Evolutionary conservation across 2,329 filamentous ascomycete species (phyloP).

Genomic region (Arthrobotrys musiformis): DNA sequence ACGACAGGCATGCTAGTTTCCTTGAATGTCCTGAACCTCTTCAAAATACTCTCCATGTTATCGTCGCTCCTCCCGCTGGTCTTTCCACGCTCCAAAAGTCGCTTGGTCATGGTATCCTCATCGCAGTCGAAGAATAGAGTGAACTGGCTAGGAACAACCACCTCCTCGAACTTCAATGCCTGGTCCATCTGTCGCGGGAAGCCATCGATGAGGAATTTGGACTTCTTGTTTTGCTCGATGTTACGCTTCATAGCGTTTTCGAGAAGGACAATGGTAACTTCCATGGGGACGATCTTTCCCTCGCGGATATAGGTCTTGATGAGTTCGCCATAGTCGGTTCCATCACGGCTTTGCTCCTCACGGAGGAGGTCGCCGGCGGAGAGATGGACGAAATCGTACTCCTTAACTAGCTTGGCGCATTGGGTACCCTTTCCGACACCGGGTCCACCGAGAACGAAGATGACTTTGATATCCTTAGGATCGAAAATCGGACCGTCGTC

Average conservation of each 20-base stretch:
- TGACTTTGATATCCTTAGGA: slow-evolving; percentile 80
- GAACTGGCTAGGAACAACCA: slow-evolving; percentile 82
- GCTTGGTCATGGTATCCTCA: slow-evolving; percentile 84
- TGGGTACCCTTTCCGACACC: slow-evolving; percentile 97
- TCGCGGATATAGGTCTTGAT: slow-evolving; percentile 95
- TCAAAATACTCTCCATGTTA: slow-evolving; percentile 94
- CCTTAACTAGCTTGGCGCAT: slow-evolving; percentile 84
- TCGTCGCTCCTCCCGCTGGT: slow-evolving; percentile 92
- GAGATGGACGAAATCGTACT: slow-evolving; percentile 92
- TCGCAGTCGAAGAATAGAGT: slow-evolving; percentile 96
- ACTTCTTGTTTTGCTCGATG: slow-evolving; percentile 68
- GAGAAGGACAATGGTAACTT: slow-evolving; percentile 91
- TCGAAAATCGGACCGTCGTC: slow-evolving; percentile 71
- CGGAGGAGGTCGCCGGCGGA: slow-evolving; percentile 93
- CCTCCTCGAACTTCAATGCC: slow-evolving; percentile 89
- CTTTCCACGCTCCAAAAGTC: slow-evolving; percentile 88
- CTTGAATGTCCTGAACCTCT: slow-evolving; percentile 92
- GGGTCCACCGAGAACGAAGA: slow-evolving; percentile 96
- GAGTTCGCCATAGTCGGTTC: slow-evolving; percentile 88
- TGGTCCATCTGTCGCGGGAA: slow-evolving; percentile 99
- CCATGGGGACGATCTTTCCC: slow-evolving; percentile 94
- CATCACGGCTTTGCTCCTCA: slow-evolving; percentile 87
- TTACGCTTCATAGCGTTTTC: slow-evolving; percentile 89
- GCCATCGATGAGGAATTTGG: slow-evolving; percentile 78
- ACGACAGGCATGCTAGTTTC: slow-evolving; percentile 99